phyloP scores from a whole-genome alignment of 2,329 filamentous ascomycete species.

The Bipolaris victoriae region DNA sequence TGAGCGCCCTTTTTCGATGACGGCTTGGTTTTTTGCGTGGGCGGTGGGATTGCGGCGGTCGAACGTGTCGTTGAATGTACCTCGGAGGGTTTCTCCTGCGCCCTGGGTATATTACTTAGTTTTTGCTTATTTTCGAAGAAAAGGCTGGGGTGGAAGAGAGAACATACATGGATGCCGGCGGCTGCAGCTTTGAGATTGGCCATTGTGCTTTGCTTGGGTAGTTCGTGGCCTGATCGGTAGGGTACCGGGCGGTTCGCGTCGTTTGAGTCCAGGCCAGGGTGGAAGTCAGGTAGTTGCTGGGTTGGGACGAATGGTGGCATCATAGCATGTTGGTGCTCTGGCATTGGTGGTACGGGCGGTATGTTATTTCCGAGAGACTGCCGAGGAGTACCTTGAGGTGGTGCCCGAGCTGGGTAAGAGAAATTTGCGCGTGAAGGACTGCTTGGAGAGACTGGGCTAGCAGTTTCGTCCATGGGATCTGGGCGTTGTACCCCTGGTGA shows the following conservation, averaged over 20 bases:
- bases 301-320: conserved; percentile 5
- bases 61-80: conserved; percentile 43
- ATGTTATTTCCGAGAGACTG: conserved; percentile 25
- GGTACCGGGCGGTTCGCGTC: conserved; percentile 30
- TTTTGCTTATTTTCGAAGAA: not conserved
- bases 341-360: conserved; percentile 9
- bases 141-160: not conserved
- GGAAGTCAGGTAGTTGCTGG: conserved; percentile 12
- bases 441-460: conserved; percentile 34
- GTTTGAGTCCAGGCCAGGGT: conserved; percentile 10
- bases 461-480: conserved; percentile 37
- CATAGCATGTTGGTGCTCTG: conserved; percentile 5
- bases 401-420: conserved; percentile 43
- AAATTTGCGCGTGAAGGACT: conserved; percentile 44
- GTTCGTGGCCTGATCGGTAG: conserved; percentile 30
- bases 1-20: conserved; percentile 39
- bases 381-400: conserved; percentile 41
- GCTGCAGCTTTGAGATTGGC: conserved; percentile 44
- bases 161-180: conserved; percentile 45
- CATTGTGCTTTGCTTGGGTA: conserved; percentile 38
- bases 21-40: conserved; percentile 43
- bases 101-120: conserved; percentile 30
- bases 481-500: conserved; percentile 44
- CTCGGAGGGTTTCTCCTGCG: conserved; percentile 45
- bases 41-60: conserved; percentile 40